Base-by-base conservation (phyloP, 192 early-diverging fungal genomes). In the Coemansia sp. region DNA sequence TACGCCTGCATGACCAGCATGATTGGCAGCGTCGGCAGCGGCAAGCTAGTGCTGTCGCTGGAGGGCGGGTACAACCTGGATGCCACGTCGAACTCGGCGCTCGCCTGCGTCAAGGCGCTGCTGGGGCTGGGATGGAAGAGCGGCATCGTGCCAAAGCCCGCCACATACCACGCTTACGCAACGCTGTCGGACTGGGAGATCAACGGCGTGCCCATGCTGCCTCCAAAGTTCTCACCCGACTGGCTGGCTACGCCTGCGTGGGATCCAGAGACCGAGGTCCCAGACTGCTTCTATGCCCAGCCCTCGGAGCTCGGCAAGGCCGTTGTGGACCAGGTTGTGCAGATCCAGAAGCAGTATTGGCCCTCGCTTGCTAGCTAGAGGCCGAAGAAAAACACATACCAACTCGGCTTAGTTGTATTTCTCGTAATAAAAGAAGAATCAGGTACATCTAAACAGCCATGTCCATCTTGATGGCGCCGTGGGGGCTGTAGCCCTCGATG, bases 51-150 rank as follows among this genome's bases (percentile, higher is more conserved):
- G 19, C 64, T 95, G 20, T 87, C 88, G 7, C 64, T 98, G 6
- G 95, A 96, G 69, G 94, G 95, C 45, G 95, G 95, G 0, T 95
- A 96, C 64, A 92, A 93, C 52, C 50, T 93, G 20, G 83, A 89
- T 15, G 86, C 90, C 0, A 85, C 91, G 27, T 77, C 92, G 8
- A 75, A 85, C 15, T 94, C 91, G 15, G 85, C 91, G 2, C 62
- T 87, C 30, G 94, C 88, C 0, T 94, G 93, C 62, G 86, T 86
- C 56, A 76, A 83, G 55, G 85, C 86, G 9, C 74, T 97, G 17
- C 70, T 95, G 14, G 87, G 85, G 6, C 83, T 92, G 41, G 60
- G 45, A 20, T 79, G 76, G 82, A 55, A 56, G 15, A 66, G 59
- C 8, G 72, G 72, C 6, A 17, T 68, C 22, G 33, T 68, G 22